Conservation (phyloP, 2,329 filamentous ascomycete species). For the Pyricularia pennisetigena region DNA sequence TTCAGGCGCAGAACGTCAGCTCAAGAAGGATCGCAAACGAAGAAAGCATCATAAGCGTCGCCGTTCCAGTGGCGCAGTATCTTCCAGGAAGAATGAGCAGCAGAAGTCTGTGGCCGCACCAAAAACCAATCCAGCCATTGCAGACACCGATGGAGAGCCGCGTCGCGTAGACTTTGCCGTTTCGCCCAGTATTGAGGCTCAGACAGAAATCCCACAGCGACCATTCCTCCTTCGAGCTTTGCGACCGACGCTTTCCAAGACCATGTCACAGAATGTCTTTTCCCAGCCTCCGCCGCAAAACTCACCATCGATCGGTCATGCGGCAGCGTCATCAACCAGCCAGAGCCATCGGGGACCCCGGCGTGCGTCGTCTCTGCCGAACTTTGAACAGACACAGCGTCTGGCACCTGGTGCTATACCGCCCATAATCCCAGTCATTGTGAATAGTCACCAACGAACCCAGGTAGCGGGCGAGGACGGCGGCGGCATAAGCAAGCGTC, state of each 20-base stretch:
- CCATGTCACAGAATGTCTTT: constrained; percentile 52
- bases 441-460: constrained; percentile 14
- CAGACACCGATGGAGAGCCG: constrained; percentile 12
- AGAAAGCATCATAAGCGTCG: constrained; percentile 11
- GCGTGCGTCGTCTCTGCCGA: constrained; percentile 46
- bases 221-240: constrained; percentile 31
- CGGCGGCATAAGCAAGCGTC: constrained; percentile 17
- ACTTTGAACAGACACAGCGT: constrained; percentile 11
- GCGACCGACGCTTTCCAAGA: constrained; percentile 38
- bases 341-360: constrained; percentile 24
- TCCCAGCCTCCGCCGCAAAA: constrained; percentile 8
- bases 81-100: constrained; percentile 5
- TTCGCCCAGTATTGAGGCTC: constrained; percentile 19
- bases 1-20: constrained; percentile 6
- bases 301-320: background rate
- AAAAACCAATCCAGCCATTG: background rate
- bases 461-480: background rate
- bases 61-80: background rate
- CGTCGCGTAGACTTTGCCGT: constrained; percentile 34
- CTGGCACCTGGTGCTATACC: constrained; percentile 14
- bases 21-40: constrained; percentile 21
- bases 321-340: background rate
- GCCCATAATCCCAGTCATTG: constrained; percentile 20
- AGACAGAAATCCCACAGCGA: constrained; percentile 20
- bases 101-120: background rate